Evolutionary conservation across 73 alveolate genomes (phyloP).

Genomic region (Paramecium primaurelia): DNA sequence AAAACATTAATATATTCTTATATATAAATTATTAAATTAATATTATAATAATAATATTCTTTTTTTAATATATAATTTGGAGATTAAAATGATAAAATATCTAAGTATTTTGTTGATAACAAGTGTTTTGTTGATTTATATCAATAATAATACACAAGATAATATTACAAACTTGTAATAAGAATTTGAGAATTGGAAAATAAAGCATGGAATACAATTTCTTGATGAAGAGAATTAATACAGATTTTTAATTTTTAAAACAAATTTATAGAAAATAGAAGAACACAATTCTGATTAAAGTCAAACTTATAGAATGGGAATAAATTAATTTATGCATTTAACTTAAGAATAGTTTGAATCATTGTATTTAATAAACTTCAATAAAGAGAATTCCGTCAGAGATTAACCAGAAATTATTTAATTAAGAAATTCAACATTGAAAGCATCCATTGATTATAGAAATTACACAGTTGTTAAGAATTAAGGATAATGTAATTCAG

Average conservation of each 20-base stretch:
- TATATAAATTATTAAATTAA: too few relatives aligned
- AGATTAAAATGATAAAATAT: neutral
- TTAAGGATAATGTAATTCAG: conserved; percentile 82
- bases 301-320: neutral
- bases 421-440: neutral
- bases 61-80: too few relatives aligned
- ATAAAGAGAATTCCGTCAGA: neutral
- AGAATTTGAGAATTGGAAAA: neutral
- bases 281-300: neutral
- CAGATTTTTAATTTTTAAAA: neutral
- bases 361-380: neutral
- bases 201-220: neutral
- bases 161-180: neutral
- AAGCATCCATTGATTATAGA: conserved; percentile 43
- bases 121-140: neutral
- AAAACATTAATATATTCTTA: too few relatives aligned
- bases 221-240: neutral
- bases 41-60: too few relatives aligned
- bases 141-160: neutral
- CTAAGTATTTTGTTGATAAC: neutral
- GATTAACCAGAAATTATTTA: neutral
- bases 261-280: neutral
- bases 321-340: conserved; percentile 52
- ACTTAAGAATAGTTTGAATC: conserved; percentile 1
- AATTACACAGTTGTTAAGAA: conserved; percentile 64